These are phyloP conservation scores for Westerdykella sp. DNA, from an alignment of 2,329 filamentous ascomycete species.

Conservation along the genomic window DNA sequence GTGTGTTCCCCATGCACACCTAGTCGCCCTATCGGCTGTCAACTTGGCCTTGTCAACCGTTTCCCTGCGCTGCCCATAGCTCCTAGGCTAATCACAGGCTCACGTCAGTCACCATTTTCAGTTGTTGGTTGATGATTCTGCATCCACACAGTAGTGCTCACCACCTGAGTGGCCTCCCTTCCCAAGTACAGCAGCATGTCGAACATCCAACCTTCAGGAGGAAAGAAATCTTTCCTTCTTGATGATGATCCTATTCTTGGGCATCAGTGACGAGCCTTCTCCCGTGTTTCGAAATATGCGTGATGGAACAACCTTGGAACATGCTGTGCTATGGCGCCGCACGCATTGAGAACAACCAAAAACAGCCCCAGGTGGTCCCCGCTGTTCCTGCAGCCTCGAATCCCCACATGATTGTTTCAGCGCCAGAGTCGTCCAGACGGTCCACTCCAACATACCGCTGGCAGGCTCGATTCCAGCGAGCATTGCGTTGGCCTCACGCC, in stretches of 20 bases:
- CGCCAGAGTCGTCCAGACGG: conserved; percentile 18
- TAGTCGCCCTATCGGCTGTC: conserved; percentile 30
- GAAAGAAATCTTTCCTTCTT: too few relatives aligned
- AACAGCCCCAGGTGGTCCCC: conserved; percentile 13
- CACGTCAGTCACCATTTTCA: conserved; percentile 18
- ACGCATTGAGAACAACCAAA: conserved; percentile 19
- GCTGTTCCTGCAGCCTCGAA: conserved; percentile 10
- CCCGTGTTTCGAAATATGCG: conserved; percentile 9
- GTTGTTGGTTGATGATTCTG: conserved; percentile 4
- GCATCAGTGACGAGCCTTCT: neutral
- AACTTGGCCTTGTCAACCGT: conserved; percentile 12
- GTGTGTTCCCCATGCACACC: conserved; percentile 4
- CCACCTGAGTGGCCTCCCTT: neutral
- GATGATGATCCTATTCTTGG: too few relatives aligned
- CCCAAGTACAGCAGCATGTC: conserved; percentile 1
- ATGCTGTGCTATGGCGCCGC: conserved; percentile 17
- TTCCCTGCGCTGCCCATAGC: conserved; percentile 21
- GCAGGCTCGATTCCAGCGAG: too few relatives aligned
- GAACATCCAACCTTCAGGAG: too few relatives aligned
- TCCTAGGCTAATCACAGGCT: conserved; percentile 13
- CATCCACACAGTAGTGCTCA: conserved; percentile 4
- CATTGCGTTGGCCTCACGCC: too few relatives aligned
- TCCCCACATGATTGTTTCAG: conserved; percentile 23
- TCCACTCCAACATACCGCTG: neutral
- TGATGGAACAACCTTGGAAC: conserved; percentile 8